Conservation (phyloP, 129 eudicot species). For the Erigeron canadensis region DNA sequence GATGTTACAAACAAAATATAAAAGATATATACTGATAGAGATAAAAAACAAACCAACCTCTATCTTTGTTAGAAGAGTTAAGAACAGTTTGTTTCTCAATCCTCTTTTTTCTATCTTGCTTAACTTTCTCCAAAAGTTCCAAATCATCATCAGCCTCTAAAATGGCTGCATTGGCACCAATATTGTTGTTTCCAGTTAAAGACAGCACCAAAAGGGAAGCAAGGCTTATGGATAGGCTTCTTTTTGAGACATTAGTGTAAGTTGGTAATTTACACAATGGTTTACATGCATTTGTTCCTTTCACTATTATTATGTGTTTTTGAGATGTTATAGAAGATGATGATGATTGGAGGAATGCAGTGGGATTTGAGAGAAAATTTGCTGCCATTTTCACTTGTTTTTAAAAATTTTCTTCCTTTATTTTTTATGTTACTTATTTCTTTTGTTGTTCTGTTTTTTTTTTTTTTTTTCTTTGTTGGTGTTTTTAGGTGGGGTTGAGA, state of each 20-base stretch:
- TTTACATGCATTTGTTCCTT: slow-evolving; percentile 44
- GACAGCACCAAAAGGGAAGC: slow-evolving; percentile 55
- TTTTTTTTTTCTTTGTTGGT: slow-evolving; percentile 3
- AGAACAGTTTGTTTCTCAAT: slow-evolving; percentile 79
- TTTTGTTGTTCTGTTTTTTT: not conserved
- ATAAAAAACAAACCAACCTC: slow-evolving; percentile 45
- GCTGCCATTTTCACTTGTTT: slow-evolving; percentile 54
- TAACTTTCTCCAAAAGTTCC: slow-evolving; percentile 85
- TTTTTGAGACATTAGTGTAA: slow-evolving; percentile 47
- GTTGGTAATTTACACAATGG: slow-evolving; percentile 37
- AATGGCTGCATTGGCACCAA: slow-evolving; percentile 75
- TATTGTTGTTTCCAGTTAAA: slow-evolving; percentile 32
- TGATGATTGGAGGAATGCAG: slow-evolving; percentile 45
- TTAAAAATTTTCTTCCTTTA: not conserved
- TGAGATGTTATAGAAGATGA: slow-evolving; percentile 51
- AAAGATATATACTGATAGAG: slow-evolving; percentile 4
- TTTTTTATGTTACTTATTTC: slow-evolving; percentile 12
- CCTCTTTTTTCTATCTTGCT: slow-evolving; percentile 85
- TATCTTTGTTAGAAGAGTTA: slow-evolving; percentile 67
- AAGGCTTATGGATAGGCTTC: slow-evolving; percentile 62
- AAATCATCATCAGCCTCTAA: slow-evolving; percentile 90
- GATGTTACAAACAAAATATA: not conserved
- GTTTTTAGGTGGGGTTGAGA: slow-evolving; percentile 50
- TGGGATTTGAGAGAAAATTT: slow-evolving; percentile 62
- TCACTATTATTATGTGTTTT: slow-evolving; percentile 29